Evolutionary conservation across 306 rosid genomes (phyloP).

Genomic region (Dalbergia cochinchinensis): DNA sequence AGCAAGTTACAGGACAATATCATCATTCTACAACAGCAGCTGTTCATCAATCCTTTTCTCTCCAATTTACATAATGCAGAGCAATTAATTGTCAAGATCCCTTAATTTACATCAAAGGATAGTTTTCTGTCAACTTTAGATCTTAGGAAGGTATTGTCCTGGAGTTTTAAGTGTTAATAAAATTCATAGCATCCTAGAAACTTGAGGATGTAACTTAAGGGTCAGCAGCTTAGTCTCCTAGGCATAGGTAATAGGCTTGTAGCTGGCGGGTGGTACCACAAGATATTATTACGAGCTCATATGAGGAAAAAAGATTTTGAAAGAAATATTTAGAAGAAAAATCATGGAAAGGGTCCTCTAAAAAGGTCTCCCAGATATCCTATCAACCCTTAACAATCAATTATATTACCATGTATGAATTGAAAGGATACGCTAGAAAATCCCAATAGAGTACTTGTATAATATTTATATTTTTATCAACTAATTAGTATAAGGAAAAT

Average conservation of each 20-base stretch:
- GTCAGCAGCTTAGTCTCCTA: not conserved
- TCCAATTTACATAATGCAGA: conserved; percentile 20
- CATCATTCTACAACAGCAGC: not conserved
- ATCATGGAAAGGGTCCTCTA: not conserved
- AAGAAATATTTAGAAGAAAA: not conserved
- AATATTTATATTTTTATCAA: conserved; percentile 3
- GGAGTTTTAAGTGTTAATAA: not conserved
- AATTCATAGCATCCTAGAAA: conserved; percentile 26
- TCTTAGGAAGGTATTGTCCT: conserved; percentile 23
- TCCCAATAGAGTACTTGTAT: not conserved
- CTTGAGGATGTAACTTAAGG: conserved; percentile 16
- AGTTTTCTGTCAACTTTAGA: conserved; percentile 31
- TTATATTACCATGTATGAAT: conserved; percentile 2
- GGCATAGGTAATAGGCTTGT: conserved; percentile 12
- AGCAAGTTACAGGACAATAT: not conserved
- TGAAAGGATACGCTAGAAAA: conserved; percentile 30
- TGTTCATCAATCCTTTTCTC: conserved; percentile 17
- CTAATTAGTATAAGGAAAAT: not conserved
- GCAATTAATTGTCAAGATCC: conserved; percentile 21
- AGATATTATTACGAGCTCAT: conserved; percentile 10
- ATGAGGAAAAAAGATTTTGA: conserved; percentile 22
- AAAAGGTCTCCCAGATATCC: not conserved
- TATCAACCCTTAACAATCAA: not conserved
- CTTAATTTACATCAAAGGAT: conserved; percentile 7
- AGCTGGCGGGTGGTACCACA: not conserved